Base-by-base conservation (phyloP, 1,139 yeast species). In the Yamadazyma buinensis region DNA sequence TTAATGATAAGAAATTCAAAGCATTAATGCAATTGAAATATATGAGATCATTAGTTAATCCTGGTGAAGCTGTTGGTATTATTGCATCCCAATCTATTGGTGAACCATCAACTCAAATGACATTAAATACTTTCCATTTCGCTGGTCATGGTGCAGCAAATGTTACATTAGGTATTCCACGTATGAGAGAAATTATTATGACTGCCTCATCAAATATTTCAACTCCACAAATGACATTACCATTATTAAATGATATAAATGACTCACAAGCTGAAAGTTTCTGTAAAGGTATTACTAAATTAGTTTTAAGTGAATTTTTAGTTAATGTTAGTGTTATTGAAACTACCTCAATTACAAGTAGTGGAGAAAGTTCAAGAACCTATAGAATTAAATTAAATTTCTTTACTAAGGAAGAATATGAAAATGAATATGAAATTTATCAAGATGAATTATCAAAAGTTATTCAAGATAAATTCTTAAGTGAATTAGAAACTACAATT, bases 71-170 rank as follows among this genome's bases (percentile, higher is more conserved):
- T 32, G 98, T 94, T 39, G 99, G 99, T 64, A 90, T 94, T 55
- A 84, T 94, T 64, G 98, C 98, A 8, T 85, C 97, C 26, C 97
- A 94, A 66, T 90, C 97, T 37, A 83, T 94, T 58, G 99, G 99
- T 67, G 99, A 94, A 65, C 99, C 99, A 34, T 88, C 97, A 4
- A 94, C 99, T 6, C 99, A 94, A 70, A 94, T 94, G 99, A 94
- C 99, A 15, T 77, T 94, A 55, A 94, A 94, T 63, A 94, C 99
- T 36, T 94, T 94, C 95, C 99, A 94, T 71, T 94, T 94, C 56
- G 99, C 99, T 50, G 99, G 99, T 60, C 98, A 94, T 68, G 99
- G 99, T 78, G 99, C 98, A 39, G 98, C 98, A 33, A 94, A 94
- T 64, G 99, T 94, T 48, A 94, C 99, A 1, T 75, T 94, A 55